Base-by-base conservation (phyloP, 345 rosid genomes). In the Eucalyptus regnans region DNA sequence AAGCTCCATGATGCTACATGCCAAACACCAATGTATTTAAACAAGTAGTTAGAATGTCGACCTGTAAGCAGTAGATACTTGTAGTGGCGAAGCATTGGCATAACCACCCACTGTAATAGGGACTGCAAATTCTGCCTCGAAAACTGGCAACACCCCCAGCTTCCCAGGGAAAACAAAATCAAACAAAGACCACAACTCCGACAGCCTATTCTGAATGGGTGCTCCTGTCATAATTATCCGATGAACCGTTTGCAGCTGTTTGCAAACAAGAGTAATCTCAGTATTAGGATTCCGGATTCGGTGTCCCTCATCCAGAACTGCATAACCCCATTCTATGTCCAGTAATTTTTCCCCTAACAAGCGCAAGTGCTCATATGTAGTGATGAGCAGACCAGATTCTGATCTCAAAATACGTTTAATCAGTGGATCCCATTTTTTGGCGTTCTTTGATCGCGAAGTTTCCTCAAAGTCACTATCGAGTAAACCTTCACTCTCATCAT, bases 101-200 rank as follows among this genome's bases (percentile, higher is more conserved):
- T 97, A 98, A 91, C 99, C 99, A 89, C 99, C 99, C 81, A 98
- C 98, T 84, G 99, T 92, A 88, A 97, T 97, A 85, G 99, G 99
- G 89, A 94, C 98, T 33, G 99, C 93, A 92, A 98, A 98, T 92
- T 98, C 99, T 88, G 98, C 99, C 94, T 98, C 99, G 89, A 98
- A 98, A 12, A 98, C 99, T 54, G 98, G 99, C 91, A 98, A 90
- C 68, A 98, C 99, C 48, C 99, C 99, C 90, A 97, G 89, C 91
- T 98, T 98, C 64, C 99, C 99, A 46, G 99, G 99, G 93, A 98
- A 98, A 89, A 98, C 99, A 92, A 98, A 98, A 95, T 97, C 99
- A 91, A 98, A 98, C 90, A 98, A 91, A 90, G 99, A 98, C 99
- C 99, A 98, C 46, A 98, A 91, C 90, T 98, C 99, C 29, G 94